phyloP scores from a whole-genome alignment of 2,329 filamentous ascomycete genomes.

The Malbranchea zuffiana region DNA sequence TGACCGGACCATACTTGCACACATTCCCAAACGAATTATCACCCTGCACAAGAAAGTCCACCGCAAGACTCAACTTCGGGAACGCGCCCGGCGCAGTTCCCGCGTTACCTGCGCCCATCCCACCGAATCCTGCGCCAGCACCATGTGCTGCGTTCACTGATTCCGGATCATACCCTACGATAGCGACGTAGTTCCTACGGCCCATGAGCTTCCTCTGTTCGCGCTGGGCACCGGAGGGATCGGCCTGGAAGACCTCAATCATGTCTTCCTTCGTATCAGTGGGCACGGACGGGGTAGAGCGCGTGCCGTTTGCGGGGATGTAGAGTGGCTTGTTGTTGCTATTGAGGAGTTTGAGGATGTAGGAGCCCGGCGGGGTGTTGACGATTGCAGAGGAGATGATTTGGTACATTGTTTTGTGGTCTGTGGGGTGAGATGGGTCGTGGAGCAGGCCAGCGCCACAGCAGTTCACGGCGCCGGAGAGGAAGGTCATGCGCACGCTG shows the following conservation, averaged over 20 bases:
- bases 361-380: constrained; percentile 70
- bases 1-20: constrained; percentile 93
- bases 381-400: constrained; percentile 89
- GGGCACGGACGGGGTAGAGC: constrained; percentile 52
- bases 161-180: constrained; percentile 90
- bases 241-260: constrained; percentile 98
- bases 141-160: constrained; percentile 47
- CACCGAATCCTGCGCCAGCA: too few species aligned
- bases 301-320: constrained; percentile 75
- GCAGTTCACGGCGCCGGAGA: constrained; percentile 80
- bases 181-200: constrained; percentile 79
- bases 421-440: constrained; percentile 77
- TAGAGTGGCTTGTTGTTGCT: constrained; percentile 79
- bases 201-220: constrained; percentile 91
- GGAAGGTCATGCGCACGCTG: constrained; percentile 89
- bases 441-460: constrained; percentile 89
- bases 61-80: constrained; percentile 67
- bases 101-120: constrained; percentile 20
- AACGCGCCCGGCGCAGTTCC: constrained; percentile 26
- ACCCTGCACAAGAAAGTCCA: constrained; percentile 94
- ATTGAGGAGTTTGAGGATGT: constrained; percentile 90
- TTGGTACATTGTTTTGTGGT: constrained; percentile 99
- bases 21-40: constrained; percentile 70
- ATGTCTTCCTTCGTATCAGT: constrained; percentile 98
- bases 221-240: constrained; percentile 70